Evolutionary conservation across 106 monocot genomes (phyloP), one percentile per base, ranked within the genome.

Genomic region (Allium fistulosum): DNA sequence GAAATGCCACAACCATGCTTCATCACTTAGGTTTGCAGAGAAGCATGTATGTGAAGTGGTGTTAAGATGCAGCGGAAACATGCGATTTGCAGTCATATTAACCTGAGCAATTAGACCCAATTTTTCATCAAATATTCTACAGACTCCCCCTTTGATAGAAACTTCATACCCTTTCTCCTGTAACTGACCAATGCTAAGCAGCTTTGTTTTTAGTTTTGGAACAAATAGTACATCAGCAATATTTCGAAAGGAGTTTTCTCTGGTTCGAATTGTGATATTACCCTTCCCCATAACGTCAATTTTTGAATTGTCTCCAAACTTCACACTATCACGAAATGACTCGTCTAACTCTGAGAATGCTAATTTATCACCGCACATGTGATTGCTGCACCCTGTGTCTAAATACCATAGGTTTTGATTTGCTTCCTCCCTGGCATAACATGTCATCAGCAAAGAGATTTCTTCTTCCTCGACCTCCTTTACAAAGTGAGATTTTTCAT

Each of bases 301-400:
- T 9, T 22, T 66, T 53, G 56, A 77, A 71, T 9, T 46, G 66
- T 72, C 72, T 61, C 67, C 60, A 67, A 78, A 78, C 18, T 26
- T 62, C 11, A 63, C 61, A 12, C 10, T 67, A 67, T 51, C 26
- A 61, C 46, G 66, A 78, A 72, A 78, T 6, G 7, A 26, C 48
- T 78, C 53, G 68, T 77, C 59, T 59, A 71, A 65, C n/a, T 58
- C n/a, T 49, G 71, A 65, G 56, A 71, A 71, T 58, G 58, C 57
- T 49, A 46, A 65, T 28, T 74, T 66, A 49, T 26, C n/a, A n/a
- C 63, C 63, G 46, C 63, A 63, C 17, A 59, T 59, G 58, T 59
- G 58, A 14, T 59, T 59, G 58, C 2, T 68, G 68, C 68, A 68
- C 3, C 75, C 50, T 28, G 51, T 68, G 53, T 75, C 59, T 48